Evolutionary conservation across 129 eudicot species (phyloP), one percentile per base, ranked within the genome.

Genomic region (Sambucus nigra): DNA sequence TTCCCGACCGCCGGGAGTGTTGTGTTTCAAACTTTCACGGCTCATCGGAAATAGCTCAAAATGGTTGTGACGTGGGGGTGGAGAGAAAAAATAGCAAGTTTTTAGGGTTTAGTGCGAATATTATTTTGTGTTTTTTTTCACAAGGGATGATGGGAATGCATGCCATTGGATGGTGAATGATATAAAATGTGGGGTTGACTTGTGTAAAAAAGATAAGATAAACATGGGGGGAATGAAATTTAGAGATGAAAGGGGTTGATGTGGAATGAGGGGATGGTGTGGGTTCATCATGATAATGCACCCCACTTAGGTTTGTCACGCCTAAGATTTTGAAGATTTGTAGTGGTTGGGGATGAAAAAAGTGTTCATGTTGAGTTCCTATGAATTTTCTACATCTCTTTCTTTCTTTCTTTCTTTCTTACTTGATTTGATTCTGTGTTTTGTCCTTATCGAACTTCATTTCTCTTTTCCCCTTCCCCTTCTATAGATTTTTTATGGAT

Each of bases 221-320:
- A 39, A 38, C 14, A 10, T 40, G 59, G 47, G 54, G 56, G 35
- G 63, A 45, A 45, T 4, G 61, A 44, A 28, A 60, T 45, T 46
- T 49, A 42, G 53, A 66, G 18, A 25, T 49, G 65, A 51, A 53
- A 53, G 54, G 25, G 16, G 48, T 13, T 13, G 19, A 42, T 1
- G 48, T 1, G 19, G 48, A 42, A 16, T 18, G 48, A 48, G 32
- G 53, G 58, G 47, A 40, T 50, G 58, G 70, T 22, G 47, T 38
- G 38, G 60, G 58, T 15, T 41, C 53, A 69, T 72, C 74, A 80
- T 80, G 64, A 80, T 80, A 65, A 53, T 72, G 83, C 70, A 72
- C 69, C 77, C 88, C 88, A 76, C 88, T 72, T 69, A 57, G 69
- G 74, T 69, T 65, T 69, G 80, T 69, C 88, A 80, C 83, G 88